Conservation (phyloP, 768 basidiomycete species). For the Mycena filopes region DNA sequence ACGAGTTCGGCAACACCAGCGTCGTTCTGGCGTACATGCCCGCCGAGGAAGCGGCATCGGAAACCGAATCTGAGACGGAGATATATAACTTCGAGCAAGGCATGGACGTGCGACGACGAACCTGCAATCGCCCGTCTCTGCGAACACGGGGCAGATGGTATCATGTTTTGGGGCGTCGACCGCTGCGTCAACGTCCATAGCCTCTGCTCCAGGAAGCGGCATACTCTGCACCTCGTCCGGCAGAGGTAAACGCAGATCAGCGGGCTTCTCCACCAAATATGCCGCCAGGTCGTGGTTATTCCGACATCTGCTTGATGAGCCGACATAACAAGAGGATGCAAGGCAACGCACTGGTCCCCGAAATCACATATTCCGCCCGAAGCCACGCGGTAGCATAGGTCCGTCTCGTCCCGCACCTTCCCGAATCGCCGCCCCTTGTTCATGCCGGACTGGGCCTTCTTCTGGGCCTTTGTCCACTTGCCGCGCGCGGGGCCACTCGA, state of each 20-base stretch:
- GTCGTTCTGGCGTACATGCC: slow-evolving; percentile 67
- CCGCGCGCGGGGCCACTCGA: slow-evolving; percentile 42
- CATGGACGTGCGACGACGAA: slow-evolving; percentile 39
- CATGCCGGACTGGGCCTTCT: slow-evolving; percentile 79
- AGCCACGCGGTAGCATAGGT: slow-evolving; percentile 86
- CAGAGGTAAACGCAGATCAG: slow-evolving; percentile 73
- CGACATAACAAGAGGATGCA: slow-evolving; percentile 3
- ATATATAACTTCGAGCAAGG: too few relatives aligned
- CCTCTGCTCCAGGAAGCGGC: slow-evolving; percentile 59
- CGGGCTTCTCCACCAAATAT: slow-evolving; percentile 82
- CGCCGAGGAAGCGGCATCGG: slow-evolving; percentile 91
- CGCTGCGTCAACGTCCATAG: slow-evolving; percentile 18
- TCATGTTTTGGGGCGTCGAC: slow-evolving; percentile 35
- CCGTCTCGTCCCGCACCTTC: slow-evolving; percentile 80
- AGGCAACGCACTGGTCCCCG: slow-evolving; percentile 65
- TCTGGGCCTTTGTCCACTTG: slow-evolving; percentile 69
- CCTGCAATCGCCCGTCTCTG: slow-evolving; percentile 79
- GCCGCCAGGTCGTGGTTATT: slow-evolving; percentile 80
- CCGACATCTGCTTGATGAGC: slow-evolving; percentile 65
- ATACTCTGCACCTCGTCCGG: slow-evolving; percentile 52
- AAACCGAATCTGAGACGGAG: slow-evolving; percentile 69
- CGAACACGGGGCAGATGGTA: slow-evolving; percentile 74
- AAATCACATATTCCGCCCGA: slow-evolving; percentile 76
- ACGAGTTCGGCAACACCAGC: slow-evolving; percentile 56
- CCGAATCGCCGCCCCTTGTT: slow-evolving; percentile 88